Evolutionary conservation across 306 rosid species (phyloP), one percentile per base, ranked within the genome.

Genomic region (Glycine soja): DNA sequence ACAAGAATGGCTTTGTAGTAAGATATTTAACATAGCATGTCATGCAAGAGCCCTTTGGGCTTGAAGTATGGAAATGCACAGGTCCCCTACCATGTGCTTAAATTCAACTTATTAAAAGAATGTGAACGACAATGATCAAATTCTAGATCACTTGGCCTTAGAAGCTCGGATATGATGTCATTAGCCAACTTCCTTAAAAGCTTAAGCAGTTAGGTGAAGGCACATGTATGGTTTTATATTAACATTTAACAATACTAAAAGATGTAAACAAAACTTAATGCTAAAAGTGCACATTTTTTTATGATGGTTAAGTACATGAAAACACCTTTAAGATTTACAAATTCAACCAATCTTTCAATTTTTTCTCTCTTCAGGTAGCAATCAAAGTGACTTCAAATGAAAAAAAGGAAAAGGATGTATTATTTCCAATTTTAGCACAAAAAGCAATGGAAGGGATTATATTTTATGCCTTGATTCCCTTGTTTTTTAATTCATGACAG

Each of bases 341-440:
- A 61, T 61, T 61, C 43, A 32, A 61, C 11, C 67, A 10, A 61
- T 30, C 40, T 59, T 59, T 19, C 64, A 58, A n/a, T 15, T 58
- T 59, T 59, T 59, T 59, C 38, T 24, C 42, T 10, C n/a, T 10
- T 6, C 18, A 63, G 16, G 69, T 63, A 63, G 16, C 45, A 32
- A 32, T 30, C 68, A 32, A 12, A 32, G 69, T 11, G 15, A 63
- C 10, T 63, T 12, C 76, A 63, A 10, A 36, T 46, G 59, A 45
- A 47, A 85, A 84, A 36, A 76, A 14, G 61, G 40, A 38, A 43
- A 61, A 47, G 61, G 61, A 56, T 34, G 58, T 63, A 50, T 50
- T 77, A 56, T 71, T 70, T 70, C 71, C 64, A 46, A 69, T 38
- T 63, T 68, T 75, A 34, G 73, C 66, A 70, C 50, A 75, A 24